A percentile compares a stretch with the other conserved stretches of the same genome.
Evolutionary conservation across 164 flowering plant species (phyloP).

Genomic region (Berberis thunbergii): DNA sequence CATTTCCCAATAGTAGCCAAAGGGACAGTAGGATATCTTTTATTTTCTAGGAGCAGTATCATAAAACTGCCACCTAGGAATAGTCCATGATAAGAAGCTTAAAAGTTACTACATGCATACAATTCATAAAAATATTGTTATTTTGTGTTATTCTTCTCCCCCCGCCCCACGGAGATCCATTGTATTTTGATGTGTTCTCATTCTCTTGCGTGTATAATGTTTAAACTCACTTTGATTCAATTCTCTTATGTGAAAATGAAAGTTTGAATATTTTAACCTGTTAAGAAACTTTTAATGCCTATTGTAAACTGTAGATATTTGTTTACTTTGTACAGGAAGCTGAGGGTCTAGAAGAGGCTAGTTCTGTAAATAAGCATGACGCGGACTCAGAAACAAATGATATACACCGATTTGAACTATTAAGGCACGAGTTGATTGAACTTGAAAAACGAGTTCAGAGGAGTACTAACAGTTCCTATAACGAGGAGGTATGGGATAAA

Average conservation of each 20-base stretch:
- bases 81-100: too few species aligned
- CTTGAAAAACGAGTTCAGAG: constrained; percentile 87
- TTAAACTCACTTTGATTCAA: background rate
- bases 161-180: background rate
- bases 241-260: too few species aligned
- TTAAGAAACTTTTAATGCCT: background rate
- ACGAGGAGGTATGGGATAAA: background rate
- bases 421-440: constrained; percentile 75
- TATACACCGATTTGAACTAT: constrained; percentile 64
- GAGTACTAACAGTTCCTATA: constrained; percentile 26
- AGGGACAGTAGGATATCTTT: too few species aligned
- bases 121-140: too few species aligned
- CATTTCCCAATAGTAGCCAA: too few species aligned
- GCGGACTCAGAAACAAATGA: constrained; percentile 49
- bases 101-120: too few species aligned
- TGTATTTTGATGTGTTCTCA: background rate
- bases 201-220: background rate
- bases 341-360: constrained; percentile 18
- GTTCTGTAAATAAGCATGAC: constrained; percentile 12
- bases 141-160: too few species aligned
- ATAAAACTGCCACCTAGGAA: too few species aligned
- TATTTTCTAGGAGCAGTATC: too few species aligned
- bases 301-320: constrained; percentile 1
- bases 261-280: background rate
- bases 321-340: constrained; percentile 35